Conservation (phyloP, 768 basidiomycete species). For the Tricholoma sp. region DNA sequence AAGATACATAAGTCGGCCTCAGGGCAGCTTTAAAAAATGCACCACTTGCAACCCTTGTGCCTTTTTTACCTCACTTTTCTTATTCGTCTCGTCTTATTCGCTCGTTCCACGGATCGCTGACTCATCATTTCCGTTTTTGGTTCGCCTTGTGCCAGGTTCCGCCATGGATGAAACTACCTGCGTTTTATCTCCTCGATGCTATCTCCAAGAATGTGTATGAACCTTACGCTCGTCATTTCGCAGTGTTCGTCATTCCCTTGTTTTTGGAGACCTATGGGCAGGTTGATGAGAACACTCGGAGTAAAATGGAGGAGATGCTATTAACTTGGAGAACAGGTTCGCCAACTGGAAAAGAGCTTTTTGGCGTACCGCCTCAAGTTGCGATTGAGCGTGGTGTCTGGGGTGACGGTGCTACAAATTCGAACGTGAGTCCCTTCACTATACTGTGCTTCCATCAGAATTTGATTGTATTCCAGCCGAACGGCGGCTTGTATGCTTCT, state of each 20-base stretch:
- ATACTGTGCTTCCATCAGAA: conserved; percentile 5
- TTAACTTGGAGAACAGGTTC: conserved; percentile 91
- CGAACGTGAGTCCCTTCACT: conserved; percentile 30
- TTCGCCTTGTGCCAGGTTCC: conserved; percentile 57
- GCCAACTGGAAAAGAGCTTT: conserved; percentile 76
- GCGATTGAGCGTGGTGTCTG: conserved; percentile 84
- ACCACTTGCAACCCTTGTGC: conserved; percentile 18
- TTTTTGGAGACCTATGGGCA: conserved; percentile 86
- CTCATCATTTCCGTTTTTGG: conserved; percentile 47
- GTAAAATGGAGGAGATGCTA: conserved; percentile 98
- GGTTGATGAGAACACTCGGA: conserved; percentile 79
- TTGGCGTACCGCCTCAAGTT: conserved; percentile 73
- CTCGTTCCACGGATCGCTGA: conserved; percentile 59
- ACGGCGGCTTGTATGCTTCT: conserved; percentile 28
- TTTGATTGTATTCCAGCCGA: conserved; percentile 18
- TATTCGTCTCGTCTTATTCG: conserved; percentile 2
- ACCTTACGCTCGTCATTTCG: conserved; percentile 86
- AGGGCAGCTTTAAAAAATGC: conserved; percentile 14
- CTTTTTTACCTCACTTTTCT: conserved; percentile 16
- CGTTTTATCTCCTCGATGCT: conserved; percentile 93
- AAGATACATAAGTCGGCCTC: conserved; percentile 29
- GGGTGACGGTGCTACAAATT: conserved; percentile 47
- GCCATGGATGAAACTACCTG: conserved; percentile 85
- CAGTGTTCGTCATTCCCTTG: conserved; percentile 72
- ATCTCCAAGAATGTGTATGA: conserved; percentile 95